A percentile compares a stretch with the other conserved stretches of the same genome.
Conservation (phyloP, 108 stramenopile genomes). For the Skeletonema menzelii region DNA sequence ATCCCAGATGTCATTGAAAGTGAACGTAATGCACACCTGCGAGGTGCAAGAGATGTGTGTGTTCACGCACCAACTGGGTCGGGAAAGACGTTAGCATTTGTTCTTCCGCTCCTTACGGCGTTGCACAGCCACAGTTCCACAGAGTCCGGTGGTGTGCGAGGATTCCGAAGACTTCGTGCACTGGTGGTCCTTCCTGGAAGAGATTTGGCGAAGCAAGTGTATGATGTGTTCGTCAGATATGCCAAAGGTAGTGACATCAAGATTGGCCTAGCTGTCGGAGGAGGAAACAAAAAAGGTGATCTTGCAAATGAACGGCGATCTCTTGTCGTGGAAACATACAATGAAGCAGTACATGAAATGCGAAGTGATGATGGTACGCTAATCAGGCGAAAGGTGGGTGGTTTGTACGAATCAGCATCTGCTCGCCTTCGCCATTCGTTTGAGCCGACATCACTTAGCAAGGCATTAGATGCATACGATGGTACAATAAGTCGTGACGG, state of each 20-base stretch:
- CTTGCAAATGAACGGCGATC: constrained; percentile 46
- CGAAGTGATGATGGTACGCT: constrained; percentile 27
- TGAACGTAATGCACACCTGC: constrained; percentile 55
- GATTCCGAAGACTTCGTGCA: constrained; percentile 79
- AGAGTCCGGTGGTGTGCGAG: constrained; percentile 26
- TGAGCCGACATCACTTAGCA: constrained; percentile 30
- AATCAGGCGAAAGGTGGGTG: constrained; percentile 32
- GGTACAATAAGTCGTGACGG: constrained; percentile 31
- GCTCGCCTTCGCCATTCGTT: constrained; percentile 40
- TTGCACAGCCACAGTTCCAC: constrained; percentile 33
- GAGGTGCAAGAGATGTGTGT: constrained; percentile 73
- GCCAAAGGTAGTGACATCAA: constrained; percentile 72
- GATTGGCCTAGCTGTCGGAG: constrained; percentile 90
- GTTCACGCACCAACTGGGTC: constrained; percentile 88
- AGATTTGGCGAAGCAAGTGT: constrained; percentile 89
- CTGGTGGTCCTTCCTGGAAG: constrained; percentile 93
- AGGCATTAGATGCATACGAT: constrained; percentile 39
- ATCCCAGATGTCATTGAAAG: constrained; percentile 83
- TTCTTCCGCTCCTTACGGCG: constrained; percentile 79
- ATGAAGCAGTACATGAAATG: constrained; percentile 29
- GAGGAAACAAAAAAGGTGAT: constrained; percentile 45
- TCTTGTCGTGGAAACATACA: constrained; percentile 34
- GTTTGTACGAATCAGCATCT: constrained; percentile 28
- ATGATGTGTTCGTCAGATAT: constrained; percentile 82
- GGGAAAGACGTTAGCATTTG: constrained; percentile 91